These are phyloP conservation scores for Amphibolis antarctica DNA, from an alignment of 106 monocot species.

Conservation along the genomic window DNA sequence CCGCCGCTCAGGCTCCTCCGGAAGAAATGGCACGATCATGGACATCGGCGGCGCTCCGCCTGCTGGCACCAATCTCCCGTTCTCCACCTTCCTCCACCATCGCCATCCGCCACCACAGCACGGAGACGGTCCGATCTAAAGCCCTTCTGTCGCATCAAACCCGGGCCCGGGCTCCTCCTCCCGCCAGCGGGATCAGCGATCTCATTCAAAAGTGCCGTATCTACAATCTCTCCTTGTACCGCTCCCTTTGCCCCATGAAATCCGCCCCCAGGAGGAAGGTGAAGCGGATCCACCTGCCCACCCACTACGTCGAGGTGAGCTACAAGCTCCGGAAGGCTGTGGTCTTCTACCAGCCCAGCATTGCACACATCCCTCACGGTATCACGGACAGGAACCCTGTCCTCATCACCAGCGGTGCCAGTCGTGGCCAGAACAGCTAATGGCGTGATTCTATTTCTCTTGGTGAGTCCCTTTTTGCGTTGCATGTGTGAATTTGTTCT, in stretches of 20 bases:
- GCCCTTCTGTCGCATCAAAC: background rate
- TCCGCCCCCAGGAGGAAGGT: background rate
- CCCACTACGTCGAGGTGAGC: conserved; percentile 12
- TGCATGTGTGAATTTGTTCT: too few relatives aligned
- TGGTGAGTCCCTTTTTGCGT: background rate
- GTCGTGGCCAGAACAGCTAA: conserved; percentile 11
- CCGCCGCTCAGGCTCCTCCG: background rate
- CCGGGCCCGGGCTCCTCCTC: background rate
- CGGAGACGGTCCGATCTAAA: background rate
- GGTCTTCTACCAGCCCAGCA: conserved; percentile 12
- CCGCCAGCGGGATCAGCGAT: conserved; percentile 1
- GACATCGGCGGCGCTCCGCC: background rate
- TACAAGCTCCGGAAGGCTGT: conserved; percentile 13
- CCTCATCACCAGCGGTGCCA: conserved; percentile 3
- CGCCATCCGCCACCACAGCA: background rate
- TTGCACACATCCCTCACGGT: conserved; percentile 10
- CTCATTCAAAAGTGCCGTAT: conserved; percentile 4
- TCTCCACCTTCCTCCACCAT: background rate
- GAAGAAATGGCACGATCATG: background rate
- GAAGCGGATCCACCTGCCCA: conserved; percentile 8
- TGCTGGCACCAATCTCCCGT: background rate
- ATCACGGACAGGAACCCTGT: conserved; percentile 5
- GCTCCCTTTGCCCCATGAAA: conserved; percentile 4
- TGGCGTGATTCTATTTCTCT: background rate
- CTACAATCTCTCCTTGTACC: conserved; percentile 9